A percentile compares a stretch with the other conserved stretches of the same genome.
These are phyloP conservation scores for Cantharellus cinnabarinus DNA, from an alignment of 768 basidiomycete species.

Conservation along the genomic window DNA sequence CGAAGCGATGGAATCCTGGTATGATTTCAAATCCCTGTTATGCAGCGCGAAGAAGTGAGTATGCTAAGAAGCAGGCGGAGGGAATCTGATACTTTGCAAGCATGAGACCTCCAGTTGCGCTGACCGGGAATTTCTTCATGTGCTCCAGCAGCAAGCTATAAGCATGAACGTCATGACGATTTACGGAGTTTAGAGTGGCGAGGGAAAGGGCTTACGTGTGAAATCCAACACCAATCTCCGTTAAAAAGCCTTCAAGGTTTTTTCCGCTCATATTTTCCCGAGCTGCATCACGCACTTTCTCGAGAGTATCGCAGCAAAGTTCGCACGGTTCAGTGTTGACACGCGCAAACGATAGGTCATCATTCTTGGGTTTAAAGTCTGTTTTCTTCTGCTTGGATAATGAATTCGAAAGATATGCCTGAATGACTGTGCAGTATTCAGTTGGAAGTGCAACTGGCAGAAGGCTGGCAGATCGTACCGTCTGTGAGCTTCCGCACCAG, in stretches of 20 bases:
- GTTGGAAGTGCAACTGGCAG: neutral
- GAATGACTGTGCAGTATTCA: conserved; percentile 28
- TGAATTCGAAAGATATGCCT: conserved; percentile 53
- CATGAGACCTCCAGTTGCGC: conserved; percentile 91
- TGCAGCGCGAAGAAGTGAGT: neutral
- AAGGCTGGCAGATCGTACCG: conserved; percentile 26
- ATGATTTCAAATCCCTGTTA: conserved; percentile 78
- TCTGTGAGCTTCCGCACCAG: conserved; percentile 69
- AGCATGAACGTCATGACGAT: neutral
- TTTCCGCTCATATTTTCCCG: conserved; percentile 70
- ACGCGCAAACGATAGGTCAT: conserved; percentile 83
- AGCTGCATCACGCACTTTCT: conserved; percentile 58
- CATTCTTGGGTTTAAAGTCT: conserved; percentile 93
- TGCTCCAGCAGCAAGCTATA: conserved; percentile 78
- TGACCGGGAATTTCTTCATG: conserved; percentile 88
- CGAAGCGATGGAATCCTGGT: conserved; percentile 74
- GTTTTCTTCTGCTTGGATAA: conserved; percentile 85
- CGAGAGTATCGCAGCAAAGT: conserved; percentile 66
- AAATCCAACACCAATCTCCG: conserved; percentile 85
- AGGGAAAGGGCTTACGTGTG: conserved; percentile 40
- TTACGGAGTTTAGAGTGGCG: neutral
- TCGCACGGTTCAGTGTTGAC: conserved; percentile 89
- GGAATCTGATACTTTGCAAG: conserved; percentile 61
- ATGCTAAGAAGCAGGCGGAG: neutral
- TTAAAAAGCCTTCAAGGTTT: conserved; percentile 80